Percentiles rank a stretch among this genome's conserved stretches.
Conservation (phyloP, 2,329 filamentous ascomycete genomes). For the Rasamsonia emersonii region DNA sequence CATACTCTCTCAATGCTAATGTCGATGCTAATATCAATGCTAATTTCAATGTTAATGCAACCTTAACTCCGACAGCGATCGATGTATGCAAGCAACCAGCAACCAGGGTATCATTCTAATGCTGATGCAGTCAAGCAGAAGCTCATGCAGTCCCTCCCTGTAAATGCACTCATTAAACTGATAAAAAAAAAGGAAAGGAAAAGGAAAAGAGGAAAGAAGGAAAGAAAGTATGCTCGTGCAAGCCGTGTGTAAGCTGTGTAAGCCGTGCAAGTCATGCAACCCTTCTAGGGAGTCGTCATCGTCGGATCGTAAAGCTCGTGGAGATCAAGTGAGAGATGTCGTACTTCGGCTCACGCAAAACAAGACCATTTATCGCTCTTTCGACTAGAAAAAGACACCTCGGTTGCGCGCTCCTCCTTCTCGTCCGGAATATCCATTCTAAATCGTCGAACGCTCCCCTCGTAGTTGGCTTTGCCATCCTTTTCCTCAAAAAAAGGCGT, state of each 20-base stretch:
- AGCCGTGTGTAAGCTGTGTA: too few species aligned
- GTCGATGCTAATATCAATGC: not conserved
- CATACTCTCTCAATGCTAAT: not conserved
- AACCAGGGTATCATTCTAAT: not conserved
- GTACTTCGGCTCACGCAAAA: constrained; percentile 4
- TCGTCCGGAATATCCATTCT: constrained; percentile 36
- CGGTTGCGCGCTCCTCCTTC: constrained; percentile 10
- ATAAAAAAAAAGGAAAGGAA: not conserved
- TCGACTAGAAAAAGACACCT: too few species aligned
- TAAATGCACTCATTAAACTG: not conserved
- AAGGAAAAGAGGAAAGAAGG: not conserved
- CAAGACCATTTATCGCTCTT: not conserved
- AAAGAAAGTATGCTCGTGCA: too few species aligned
- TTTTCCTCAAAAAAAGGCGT: constrained; percentile 34
- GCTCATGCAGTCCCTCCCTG: not conserved
- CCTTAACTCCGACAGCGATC: too few species aligned
- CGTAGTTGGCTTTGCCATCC: constrained; percentile 28
- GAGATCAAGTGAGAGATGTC: not conserved
- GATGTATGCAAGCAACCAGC: too few species aligned
- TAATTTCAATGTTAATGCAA: not conserved
- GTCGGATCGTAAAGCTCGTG: not conserved
- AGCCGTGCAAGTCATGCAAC: constrained; percentile 1
- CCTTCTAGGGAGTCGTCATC: not conserved
- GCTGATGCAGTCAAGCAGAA: not conserved
- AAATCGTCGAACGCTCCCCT: constrained; percentile 38